These are phyloP conservation scores for Rosa lucieae DNA, from an alignment of 306 rosid species.

Conservation along the genomic window DNA sequence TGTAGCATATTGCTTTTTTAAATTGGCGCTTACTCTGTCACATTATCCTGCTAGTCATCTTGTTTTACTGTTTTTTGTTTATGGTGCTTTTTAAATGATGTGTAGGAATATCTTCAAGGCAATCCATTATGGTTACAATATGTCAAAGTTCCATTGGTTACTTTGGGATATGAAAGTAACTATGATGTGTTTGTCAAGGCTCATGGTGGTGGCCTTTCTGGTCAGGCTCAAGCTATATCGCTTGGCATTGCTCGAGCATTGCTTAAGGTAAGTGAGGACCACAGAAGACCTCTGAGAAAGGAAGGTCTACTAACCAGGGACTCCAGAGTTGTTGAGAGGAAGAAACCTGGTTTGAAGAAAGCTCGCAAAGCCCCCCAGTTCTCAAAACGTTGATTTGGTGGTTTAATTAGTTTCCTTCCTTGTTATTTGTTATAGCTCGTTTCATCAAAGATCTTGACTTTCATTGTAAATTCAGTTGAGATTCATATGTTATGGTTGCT, in stretches of 20 bases:
- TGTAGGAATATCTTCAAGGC: constrained; percentile 95
- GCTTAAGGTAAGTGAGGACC: constrained; percentile 80
- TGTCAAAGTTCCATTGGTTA: constrained; percentile 63
- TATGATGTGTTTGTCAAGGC: constrained; percentile 93
- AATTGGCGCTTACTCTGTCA: neutral
- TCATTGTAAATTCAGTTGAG: constrained; percentile 3
- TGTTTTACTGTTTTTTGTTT: neutral
- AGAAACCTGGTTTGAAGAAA: constrained; percentile 92
- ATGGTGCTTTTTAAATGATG: neutral
- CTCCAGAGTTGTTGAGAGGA: constrained; percentile 94
- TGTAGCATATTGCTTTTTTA: neutral
- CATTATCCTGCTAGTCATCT: neutral
- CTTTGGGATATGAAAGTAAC: constrained; percentile 77
- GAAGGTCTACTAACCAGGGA: constrained; percentile 96
- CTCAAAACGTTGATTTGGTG: constrained; percentile 78
- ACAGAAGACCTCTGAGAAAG: constrained; percentile 72
- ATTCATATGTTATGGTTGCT: neutral
- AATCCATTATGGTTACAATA: constrained; percentile 92
- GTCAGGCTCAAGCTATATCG: constrained; percentile 96
- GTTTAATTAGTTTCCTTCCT: neutral
- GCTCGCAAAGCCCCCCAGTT: constrained; percentile 99
- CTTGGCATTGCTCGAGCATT: constrained; percentile 94
- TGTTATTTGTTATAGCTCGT: neutral
- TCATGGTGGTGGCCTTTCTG: constrained; percentile 93
- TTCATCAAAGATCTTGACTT: neutral